A percentile compares a stretch with the other conserved stretches of the same genome.
Conservation (phyloP, 306 rosid genomes). For the Lathyrus oleraceus region DNA sequence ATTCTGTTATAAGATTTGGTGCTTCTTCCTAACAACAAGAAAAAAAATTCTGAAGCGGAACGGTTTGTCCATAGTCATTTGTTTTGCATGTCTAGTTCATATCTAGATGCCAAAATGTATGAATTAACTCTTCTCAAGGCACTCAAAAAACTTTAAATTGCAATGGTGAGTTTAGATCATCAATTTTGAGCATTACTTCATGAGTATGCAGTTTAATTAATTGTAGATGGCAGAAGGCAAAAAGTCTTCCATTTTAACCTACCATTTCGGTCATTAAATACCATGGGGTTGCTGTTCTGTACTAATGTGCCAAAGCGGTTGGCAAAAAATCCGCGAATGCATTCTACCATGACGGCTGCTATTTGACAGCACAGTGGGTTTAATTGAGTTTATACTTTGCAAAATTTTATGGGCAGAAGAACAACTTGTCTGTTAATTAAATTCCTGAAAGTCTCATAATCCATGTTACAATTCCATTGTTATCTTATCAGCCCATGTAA, state of each 20-base stretch:
- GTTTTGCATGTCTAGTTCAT: conserved; percentile 20
- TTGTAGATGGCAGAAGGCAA: neutral
- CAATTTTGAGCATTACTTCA: conserved; percentile 6
- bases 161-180: conserved; percentile 9
- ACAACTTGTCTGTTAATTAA: conserved; percentile 12
- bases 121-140: neutral
- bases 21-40: neutral
- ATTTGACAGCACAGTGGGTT: neutral
- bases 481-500: conserved; percentile 7
- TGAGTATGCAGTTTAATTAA: neutral
- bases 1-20: conserved; percentile 19
- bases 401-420: conserved; percentile 1
- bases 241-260: neutral
- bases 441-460: neutral
- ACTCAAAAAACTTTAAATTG: conserved; percentile 11
- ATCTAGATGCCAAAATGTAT: neutral
- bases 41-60: neutral
- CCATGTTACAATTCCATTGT: conserved; percentile 9
- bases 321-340: neutral
- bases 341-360: neutral
- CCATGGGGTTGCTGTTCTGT: neutral
- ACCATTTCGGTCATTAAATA: neutral
- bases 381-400: neutral
- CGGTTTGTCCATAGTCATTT: conserved; percentile 1
- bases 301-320: neutral